phyloP scores from a whole-genome alignment of 768 basidiomycete genomes.

The Tricholoma saponaceum region DNA sequence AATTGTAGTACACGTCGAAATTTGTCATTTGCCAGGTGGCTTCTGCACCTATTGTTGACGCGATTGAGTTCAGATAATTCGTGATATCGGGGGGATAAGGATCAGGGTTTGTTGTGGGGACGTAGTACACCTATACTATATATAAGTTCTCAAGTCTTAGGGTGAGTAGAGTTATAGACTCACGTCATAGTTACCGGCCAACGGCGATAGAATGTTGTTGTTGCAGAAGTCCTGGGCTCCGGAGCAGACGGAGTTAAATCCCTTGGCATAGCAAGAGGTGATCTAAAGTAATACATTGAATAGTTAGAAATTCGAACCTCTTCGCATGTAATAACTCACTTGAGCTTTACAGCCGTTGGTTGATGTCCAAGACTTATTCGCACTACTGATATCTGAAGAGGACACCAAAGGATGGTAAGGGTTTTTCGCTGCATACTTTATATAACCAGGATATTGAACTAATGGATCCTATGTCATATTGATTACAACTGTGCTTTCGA shows the following conservation, averaged over 20 bases:
- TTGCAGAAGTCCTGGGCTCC: constrained; percentile 58
- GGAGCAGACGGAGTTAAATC: constrained; percentile 48
- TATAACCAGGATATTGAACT: constrained; percentile 54
- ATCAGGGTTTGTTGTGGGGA: constrained; percentile 40
- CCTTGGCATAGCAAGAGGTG: constrained; percentile 44
- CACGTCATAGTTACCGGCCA: constrained; percentile 54
- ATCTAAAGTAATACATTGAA: constrained; percentile 34
- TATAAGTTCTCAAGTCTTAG: too few relatives aligned
- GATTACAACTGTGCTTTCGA: neutral
- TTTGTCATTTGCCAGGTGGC: constrained; percentile 38
- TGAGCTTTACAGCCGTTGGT: constrained; percentile 46
- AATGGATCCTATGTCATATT: constrained; percentile 32
- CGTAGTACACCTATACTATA: constrained; percentile 40
- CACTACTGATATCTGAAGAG: constrained; percentile 32
- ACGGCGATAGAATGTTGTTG: constrained; percentile 45
- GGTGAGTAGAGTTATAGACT: constrained; percentile 1
- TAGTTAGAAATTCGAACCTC: neutral
- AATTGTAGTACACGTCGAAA: constrained; percentile 41
- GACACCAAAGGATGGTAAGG: constrained; percentile 55
- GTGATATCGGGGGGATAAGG: constrained; percentile 47
- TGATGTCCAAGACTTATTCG: constrained; percentile 38
- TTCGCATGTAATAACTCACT: constrained; percentile 21
- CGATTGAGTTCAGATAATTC: constrained; percentile 24
- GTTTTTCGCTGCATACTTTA: constrained; percentile 51
- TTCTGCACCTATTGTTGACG: constrained; percentile 40